These are phyloP conservation scores for Phytophthora pinifolia DNA, from an alignment of 352 stramenopile species.

Conservation along the genomic window DNA sequence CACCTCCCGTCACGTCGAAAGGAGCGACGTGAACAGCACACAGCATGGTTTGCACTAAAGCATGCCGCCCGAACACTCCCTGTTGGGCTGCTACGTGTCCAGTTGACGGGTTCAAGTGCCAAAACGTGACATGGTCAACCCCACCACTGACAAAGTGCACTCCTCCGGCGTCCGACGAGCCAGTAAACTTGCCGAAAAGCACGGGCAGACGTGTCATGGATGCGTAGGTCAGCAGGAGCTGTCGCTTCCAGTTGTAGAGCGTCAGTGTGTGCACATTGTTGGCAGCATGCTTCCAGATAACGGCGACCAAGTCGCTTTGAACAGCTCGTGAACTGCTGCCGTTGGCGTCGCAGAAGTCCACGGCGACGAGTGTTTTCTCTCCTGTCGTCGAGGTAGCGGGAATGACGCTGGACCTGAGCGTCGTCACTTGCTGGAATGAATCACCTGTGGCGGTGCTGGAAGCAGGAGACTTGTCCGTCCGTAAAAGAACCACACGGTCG, in stretches of 20 bases:
- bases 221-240: slow-evolving; percentile 30
- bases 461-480: slow-evolving; percentile 24
- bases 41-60: slow-evolving; percentile 47
- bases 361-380: slow-evolving; percentile 22
- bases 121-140: slow-evolving; percentile 73
- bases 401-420: slow-evolving; percentile 20
- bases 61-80: slow-evolving; percentile 67
- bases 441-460: slow-evolving; percentile 8
- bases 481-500: slow-evolving; percentile 31
- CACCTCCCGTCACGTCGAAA: slow-evolving; percentile 59
- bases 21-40: slow-evolving; percentile 42
- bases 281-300: slow-evolving; percentile 49
- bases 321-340: slow-evolving; percentile 11
- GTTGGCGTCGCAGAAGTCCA: slow-evolving; percentile 32
- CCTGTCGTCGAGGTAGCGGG: not conserved
- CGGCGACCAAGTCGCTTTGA: slow-evolving; percentile 47
- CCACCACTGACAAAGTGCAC: slow-evolving; percentile 62
- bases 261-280: slow-evolving; percentile 45
- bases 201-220: slow-evolving; percentile 59
- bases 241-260: slow-evolving; percentile 49
- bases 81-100: slow-evolving; percentile 51
- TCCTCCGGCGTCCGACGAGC: slow-evolving; percentile 1
- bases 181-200: slow-evolving; percentile 55
- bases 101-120: slow-evolving; percentile 48
- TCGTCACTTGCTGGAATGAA: slow-evolving; percentile 33